phyloP scores from a whole-genome alignment of 169 alveolate species.

The Cryptosporidium meleagridis region DNA sequence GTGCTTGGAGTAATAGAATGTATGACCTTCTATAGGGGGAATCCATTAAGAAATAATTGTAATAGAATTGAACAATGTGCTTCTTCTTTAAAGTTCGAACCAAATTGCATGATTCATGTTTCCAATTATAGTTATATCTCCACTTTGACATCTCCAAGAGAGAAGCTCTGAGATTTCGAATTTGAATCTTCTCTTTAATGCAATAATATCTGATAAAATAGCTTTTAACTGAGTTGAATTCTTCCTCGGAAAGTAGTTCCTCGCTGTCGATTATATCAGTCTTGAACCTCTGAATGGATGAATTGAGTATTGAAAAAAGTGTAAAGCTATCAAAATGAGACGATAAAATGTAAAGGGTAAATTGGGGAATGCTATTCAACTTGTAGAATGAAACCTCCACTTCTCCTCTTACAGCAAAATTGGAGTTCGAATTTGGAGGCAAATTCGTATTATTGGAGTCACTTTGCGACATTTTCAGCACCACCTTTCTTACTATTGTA shows the following conservation, averaged over 20 bases:
- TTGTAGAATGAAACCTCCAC: conserved; percentile 48
- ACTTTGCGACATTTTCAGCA: not conserved
- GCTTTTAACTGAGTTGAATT: not conserved
- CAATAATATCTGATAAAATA: conserved; percentile 44
- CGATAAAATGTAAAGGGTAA: conserved; percentile 40
- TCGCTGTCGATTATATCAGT: conserved; percentile 25
- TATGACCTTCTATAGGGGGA: conserved; percentile 55
- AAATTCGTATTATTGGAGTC: not conserved
- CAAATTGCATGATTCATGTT: conserved; percentile 34
- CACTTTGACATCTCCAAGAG: conserved; percentile 44
- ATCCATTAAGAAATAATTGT: conserved; percentile 13
- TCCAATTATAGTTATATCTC: conserved; percentile 69
- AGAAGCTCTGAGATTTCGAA: conserved; percentile 21
- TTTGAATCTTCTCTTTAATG: conserved; percentile 3
- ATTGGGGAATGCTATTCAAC: conserved; percentile 57
- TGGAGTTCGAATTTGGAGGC: not conserved
- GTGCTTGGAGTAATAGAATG: conserved; percentile 59
- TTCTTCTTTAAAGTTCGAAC: not conserved
- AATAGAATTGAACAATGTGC: conserved; percentile 10
- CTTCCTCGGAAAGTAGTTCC: not conserved
- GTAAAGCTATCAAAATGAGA: conserved; percentile 62
- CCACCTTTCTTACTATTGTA: conserved; percentile 2
- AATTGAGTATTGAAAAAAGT: conserved; percentile 19
- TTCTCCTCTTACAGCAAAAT: conserved; percentile 4
- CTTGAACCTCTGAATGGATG: conserved; percentile 3